phyloP scores from a whole-genome alignment of 192 early-diverging fungal species.

The Podila epigama region DNA sequence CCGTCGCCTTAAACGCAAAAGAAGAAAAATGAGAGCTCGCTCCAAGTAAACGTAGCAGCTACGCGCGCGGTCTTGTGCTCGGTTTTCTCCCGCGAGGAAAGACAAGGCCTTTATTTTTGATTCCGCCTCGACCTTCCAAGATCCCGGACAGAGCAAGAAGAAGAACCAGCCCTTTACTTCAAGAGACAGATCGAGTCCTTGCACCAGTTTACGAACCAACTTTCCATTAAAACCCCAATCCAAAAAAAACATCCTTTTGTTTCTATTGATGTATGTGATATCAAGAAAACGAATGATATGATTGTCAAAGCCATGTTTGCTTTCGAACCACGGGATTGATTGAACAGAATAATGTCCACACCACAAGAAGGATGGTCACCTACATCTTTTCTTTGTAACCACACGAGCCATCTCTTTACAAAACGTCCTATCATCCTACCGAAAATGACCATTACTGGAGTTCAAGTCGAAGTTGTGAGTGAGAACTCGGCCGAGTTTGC shows the following conservation, averaged over 20 bases:
- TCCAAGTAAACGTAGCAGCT: conserved; percentile 52
- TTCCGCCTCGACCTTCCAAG: not conserved
- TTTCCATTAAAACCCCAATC: not conserved
- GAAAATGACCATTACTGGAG: not conserved
- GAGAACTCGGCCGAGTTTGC: not conserved
- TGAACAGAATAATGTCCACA: too few relatives aligned
- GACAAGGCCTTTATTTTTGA: not conserved
- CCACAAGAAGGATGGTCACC: too few relatives aligned
- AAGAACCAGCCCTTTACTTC: not conserved
- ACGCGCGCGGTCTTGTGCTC: conserved; percentile 25
- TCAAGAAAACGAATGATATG: too few relatives aligned
- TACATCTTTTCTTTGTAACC: not conserved
- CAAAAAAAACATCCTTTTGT: not conserved
- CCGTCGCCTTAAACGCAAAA: conserved; percentile 53
- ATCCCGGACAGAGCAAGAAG: not conserved
- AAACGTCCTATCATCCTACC: not conserved
- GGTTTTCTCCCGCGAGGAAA: conserved; percentile 1
- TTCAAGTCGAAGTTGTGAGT: not conserved
- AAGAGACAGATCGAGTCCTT: not conserved
- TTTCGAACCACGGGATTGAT: too few relatives aligned
- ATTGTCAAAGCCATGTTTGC: not conserved
- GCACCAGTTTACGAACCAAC: conserved; percentile 4
- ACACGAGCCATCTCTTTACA: not conserved
- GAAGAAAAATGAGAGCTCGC: conserved; percentile 56
- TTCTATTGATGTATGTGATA: too few relatives aligned